Conservation (phyloP, 352 stramenopile species). For the Phytopythium vexans region DNA sequence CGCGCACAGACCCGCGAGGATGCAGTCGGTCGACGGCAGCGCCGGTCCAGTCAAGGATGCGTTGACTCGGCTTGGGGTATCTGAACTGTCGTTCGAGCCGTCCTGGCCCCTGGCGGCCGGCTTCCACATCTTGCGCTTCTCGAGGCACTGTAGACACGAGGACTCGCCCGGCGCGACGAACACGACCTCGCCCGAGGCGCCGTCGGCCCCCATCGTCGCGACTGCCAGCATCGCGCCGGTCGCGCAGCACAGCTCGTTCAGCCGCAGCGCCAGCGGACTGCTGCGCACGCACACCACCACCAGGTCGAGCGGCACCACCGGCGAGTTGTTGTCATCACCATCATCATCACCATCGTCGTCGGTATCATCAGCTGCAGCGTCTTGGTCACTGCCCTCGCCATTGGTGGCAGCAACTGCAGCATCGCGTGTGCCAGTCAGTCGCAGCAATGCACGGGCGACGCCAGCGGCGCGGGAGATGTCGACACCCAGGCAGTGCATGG, state of each 20-base stretch:
- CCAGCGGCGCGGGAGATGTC: slow-evolving; percentile 4
- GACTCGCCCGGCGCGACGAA: slow-evolving; percentile 30
- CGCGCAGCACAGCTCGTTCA: slow-evolving; percentile 49
- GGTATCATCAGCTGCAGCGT: slow-evolving; percentile 2
- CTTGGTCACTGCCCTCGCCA: neutral
- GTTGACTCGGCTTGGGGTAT: too few relatives aligned
- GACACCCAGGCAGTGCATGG: slow-evolving; percentile 14
- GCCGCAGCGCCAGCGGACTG: slow-evolving; percentile 19
- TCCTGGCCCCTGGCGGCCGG: neutral
- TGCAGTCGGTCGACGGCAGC: slow-evolving; percentile 41
- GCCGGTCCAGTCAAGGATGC: neutral
- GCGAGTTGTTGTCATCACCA: neutral
- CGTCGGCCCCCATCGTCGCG: slow-evolving; percentile 20
- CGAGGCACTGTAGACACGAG: slow-evolving; percentile 42
- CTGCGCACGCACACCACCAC: slow-evolving; percentile 32
- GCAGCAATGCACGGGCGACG: slow-evolving; percentile 13
- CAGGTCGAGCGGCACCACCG: slow-evolving; percentile 7
- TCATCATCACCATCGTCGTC: slow-evolving; percentile 1
- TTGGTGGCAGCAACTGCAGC: neutral
- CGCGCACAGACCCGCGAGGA: slow-evolving; percentile 37
- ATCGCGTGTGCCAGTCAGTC: neutral
- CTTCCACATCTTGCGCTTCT: slow-evolving; percentile 43
- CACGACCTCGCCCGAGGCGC: slow-evolving; percentile 35
- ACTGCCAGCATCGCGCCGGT: slow-evolving; percentile 31
- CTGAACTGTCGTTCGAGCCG: neutral